Evolutionary conservation across 371 early-diverging fungal species (phyloP), one percentile per base, ranked within the genome.

Genomic region (Rhizomucor miehei): DNA sequence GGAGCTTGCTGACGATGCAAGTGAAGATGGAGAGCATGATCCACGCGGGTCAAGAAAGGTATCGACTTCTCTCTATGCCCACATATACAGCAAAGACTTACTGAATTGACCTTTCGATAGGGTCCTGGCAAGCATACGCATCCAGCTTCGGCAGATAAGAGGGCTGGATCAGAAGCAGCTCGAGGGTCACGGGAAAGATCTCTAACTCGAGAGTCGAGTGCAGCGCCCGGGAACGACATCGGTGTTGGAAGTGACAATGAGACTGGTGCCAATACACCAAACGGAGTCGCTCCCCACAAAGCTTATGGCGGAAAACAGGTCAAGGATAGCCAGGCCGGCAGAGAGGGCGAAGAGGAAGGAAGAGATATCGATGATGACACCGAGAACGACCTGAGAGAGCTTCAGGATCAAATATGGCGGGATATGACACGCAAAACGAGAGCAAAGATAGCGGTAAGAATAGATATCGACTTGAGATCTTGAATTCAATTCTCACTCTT

Each of bases 341-440:
- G 5, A 3, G 48, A 24, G 66, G 62, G 60, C 45, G 70, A 65
- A 34, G 56, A 71, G 37, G 81, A 77, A 39, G 80, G 76, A 36
- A 73, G 66, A 13, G 71, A 71, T 6, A 54, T 76, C 20, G 66
- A 64, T 0, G 78, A 65, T 0, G 81, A 84, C 41, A 57, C 79
- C 41, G 71, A 77, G 24, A 75, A 65, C 2, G 77, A 80, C 41
- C 46, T 74, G 25, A 75, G 75, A 0, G 81, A 81, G 19, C 45
- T 82, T 1, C 77, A 80, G 52, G 77, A 80, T 40, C 75, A 80
- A 52, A 69, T 73, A 6, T 87, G 87, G 87, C 79, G 75, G 54
- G 80, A 82, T 17, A 68, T 74, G 47, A 87, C 87, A 3, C 78
- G 81, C 54, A 80, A 75, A 45, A 77, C 77, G 5, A 66, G 85